Base-by-base conservation (phyloP, 257 asterid genomes). In the Solanum sparsipilum region DNA sequence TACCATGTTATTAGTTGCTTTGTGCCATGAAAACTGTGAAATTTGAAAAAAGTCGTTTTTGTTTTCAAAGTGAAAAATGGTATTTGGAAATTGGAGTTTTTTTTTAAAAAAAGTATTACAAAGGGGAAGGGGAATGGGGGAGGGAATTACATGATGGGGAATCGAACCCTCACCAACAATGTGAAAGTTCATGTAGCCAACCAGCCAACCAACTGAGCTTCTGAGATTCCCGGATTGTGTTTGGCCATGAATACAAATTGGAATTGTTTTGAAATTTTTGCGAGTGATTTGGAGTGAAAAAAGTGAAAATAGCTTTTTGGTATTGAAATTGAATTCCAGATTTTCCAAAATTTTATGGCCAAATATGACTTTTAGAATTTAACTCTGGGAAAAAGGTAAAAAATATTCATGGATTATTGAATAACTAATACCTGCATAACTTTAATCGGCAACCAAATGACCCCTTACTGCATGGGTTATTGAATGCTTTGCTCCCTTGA, bases 401-500 rank as follows among this genome's bases (percentile, higher is more conserved):
- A 5, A 12, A 1, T 11, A 67, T 67, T 67, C 35, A 5, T 67
- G 74, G 74, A 56, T 56, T 56, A 56, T 18, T 56, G 65, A 56
- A 56, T 65, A 65, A 65, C 15, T 65, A 65, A 65, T 10, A 65
- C 16, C 0, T 65, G 16, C 32, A 25, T 65, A n/a, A 65, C 72
- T 65, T 65, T 65, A n/a, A 5, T 0, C 21, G 32, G 10, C 11
- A 27, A 68, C 21, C 11, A 68, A 67, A 13, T 31, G 35, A 27
- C 35, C 21, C 74, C n/a, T 34, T 89, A 5, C 52, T 86, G 52
- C 89, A 81, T 74, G 65, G 36, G 60, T 84, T 20, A 34, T 56
- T 65, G 68, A 32, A 20, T 36, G 60, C 27, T 67, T 89, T 76
- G 87, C 65, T 91, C 20, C 97, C 98, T 94, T 94, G 92, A 96